A percentile compares a stretch with the other conserved stretches of the same genome.
Conservation (phyloP, 257 asterid genomes). For the Solanum arcanum region DNA sequence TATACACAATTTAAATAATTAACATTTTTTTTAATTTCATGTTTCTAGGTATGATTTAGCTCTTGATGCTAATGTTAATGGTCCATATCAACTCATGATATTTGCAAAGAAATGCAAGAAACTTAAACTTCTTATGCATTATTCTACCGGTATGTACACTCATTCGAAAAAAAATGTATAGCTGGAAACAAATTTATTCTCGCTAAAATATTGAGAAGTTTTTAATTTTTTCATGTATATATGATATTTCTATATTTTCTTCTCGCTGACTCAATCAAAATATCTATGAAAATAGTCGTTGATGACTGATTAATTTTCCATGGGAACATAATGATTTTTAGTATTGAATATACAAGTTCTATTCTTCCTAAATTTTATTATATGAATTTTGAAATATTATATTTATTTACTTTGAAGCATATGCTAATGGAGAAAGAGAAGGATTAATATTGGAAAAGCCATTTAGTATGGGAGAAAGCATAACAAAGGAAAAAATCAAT, state of each 20-base stretch:
- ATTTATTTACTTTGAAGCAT: not conserved
- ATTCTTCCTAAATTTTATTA: not conserved
- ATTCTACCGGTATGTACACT: not conserved
- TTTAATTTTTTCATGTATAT: too few species aligned
- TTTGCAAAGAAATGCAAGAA: slow-evolving; percentile 45
- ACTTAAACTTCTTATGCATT: slow-evolving; percentile 17
- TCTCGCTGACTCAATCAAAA: too few species aligned
- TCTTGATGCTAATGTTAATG: slow-evolving; percentile 26
- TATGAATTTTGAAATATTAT: not conserved
- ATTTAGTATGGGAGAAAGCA: not conserved
- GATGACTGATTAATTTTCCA: too few species aligned
- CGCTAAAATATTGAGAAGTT: too few species aligned
- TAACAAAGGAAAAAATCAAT: not conserved
- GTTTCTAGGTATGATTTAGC: slow-evolving; percentile 30
- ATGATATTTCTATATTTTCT: too few species aligned
- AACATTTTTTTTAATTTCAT: not conserved
- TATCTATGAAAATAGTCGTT: not conserved
- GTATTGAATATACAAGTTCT: not conserved
- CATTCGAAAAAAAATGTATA: too few species aligned
- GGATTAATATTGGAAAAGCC: not conserved
- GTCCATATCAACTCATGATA: slow-evolving; percentile 9
- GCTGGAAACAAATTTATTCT: too few species aligned
- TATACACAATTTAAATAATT: not conserved
- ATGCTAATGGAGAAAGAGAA: not conserved
- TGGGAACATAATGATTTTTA: too few species aligned